These are phyloP conservation scores for Calonectria pauciramosa DNA, from an alignment of 2,329 filamentous ascomycete genomes.

Conservation along the genomic window DNA sequence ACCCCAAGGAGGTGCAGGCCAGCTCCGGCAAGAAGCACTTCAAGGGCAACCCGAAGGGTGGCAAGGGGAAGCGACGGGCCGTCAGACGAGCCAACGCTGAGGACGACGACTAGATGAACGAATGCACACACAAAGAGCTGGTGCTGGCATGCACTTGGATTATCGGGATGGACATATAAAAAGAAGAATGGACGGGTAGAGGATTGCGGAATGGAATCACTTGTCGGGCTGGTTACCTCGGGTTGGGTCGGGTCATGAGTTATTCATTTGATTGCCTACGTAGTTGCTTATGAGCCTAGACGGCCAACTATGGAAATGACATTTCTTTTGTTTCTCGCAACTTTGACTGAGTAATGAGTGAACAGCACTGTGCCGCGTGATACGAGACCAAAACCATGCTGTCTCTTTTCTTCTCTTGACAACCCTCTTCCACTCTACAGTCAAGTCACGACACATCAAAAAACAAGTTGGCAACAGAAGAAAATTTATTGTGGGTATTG, in stretches of 20 bases:
- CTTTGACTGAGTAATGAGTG: neutral
- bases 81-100: constrained; percentile 33
- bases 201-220: constrained; percentile 61
- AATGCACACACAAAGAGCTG: constrained; percentile 45
- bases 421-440: neutral
- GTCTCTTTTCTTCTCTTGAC: neutral
- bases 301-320: constrained; percentile 35
- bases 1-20: constrained; percentile 80
- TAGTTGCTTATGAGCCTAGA: constrained; percentile 35
- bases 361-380: neutral
- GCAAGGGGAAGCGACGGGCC: constrained; percentile 63
- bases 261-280: constrained; percentile 20
- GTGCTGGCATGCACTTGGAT: neutral
- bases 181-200: constrained; percentile 60
- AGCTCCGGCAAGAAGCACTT: constrained; percentile 91
- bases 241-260: constrained; percentile 37
- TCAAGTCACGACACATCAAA: neutral
- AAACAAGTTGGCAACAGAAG: constrained; percentile 29
- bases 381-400: too few species aligned
- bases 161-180: constrained; percentile 58
- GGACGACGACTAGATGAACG: constrained; percentile 38
- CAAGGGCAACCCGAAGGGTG: constrained; percentile 78
- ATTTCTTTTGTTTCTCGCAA: constrained; percentile 33
- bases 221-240: constrained; percentile 34
- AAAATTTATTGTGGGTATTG: constrained; percentile 49